Conservation (phyloP, 2,329 filamentous ascomycete genomes). For the Colletotrichum acutatum region DNA sequence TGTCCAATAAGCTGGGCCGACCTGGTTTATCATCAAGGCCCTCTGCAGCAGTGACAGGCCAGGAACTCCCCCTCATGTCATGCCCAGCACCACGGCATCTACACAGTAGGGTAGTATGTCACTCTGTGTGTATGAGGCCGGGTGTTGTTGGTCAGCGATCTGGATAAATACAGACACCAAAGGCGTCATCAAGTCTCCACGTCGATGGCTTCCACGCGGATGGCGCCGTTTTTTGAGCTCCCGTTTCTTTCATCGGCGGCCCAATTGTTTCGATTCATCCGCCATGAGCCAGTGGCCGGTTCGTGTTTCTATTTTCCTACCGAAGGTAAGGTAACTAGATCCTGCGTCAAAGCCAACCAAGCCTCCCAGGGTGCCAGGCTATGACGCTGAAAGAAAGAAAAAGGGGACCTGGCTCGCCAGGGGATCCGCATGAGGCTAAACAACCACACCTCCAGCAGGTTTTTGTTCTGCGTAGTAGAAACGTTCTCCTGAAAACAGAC, state of each 20-base stretch:
- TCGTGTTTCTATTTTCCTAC: not conserved
- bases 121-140: not conserved
- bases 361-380: not conserved
- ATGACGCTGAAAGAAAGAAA: conserved; percentile 10
- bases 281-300: not conserved
- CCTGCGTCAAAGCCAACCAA: not conserved
- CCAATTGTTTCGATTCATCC: conserved; percentile 21
- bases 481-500: conserved; percentile 22
- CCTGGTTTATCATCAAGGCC: not conserved
- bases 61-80: not conserved
- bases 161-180: not conserved
- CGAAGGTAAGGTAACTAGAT: not conserved
- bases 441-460: conserved; percentile 26
- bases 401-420: conserved; percentile 6
- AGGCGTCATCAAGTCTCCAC: not conserved
- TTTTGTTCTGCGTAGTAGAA: conserved; percentile 3
- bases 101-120: too few species aligned
- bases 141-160: not conserved
- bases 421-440: conserved; percentile 32
- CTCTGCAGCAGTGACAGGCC: conserved; percentile 1
- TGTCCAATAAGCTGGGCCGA: conserved; percentile 2
- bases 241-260: not conserved
- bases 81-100: not conserved
- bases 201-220: conserved; percentile 1
- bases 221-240: conserved; percentile 17